phyloP scores from a whole-genome alignment of 495 filamentous ascomycete genomes.

The Aspergillus panamensis region DNA sequence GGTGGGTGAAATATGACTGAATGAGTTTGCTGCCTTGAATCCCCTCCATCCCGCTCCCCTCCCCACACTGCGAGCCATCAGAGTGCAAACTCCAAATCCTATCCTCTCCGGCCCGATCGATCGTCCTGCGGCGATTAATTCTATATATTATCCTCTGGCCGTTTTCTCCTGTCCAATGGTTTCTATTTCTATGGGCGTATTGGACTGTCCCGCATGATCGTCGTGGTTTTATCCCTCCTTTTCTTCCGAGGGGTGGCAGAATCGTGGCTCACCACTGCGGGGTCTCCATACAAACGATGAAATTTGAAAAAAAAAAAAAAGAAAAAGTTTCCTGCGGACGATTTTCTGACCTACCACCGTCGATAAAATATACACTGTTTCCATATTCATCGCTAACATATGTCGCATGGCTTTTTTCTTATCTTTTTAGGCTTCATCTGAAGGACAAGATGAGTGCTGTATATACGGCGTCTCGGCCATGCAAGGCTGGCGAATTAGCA shows the following conservation, averaged over 20 bases:
- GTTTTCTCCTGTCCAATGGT: not conserved
- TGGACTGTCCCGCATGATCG: slow-evolving; percentile 5
- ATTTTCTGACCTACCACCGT: slow-evolving; percentile 12
- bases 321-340: slow-evolving; percentile 20
- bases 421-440: slow-evolving; percentile 66
- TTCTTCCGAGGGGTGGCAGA: slow-evolving; percentile 13
- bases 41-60: slow-evolving; percentile 19
- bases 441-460: slow-evolving; percentile 89
- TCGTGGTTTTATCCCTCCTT: slow-evolving; percentile 9
- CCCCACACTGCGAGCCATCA: slow-evolving; percentile 32
- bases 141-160: not conserved
- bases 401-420: not conserved
- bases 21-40: slow-evolving; percentile 25
- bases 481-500: slow-evolving; percentile 99
- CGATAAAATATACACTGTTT: not conserved
- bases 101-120: slow-evolving; percentile 8
- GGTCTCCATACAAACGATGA: slow-evolving; percentile 17
- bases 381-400: slow-evolving; percentile 12
- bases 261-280: slow-evolving; percentile 22
- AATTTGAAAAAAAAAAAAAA: slow-evolving; percentile 1
- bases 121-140: not conserved
- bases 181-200: not conserved
- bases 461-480: slow-evolving; percentile 94
- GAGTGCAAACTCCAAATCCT: slow-evolving; percentile 20
- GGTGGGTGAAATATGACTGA: slow-evolving; percentile 56